Evolutionary conservation across 2,329 filamentous ascomycete species (phyloP), one percentile per base, ranked within the genome.

Genomic region (Rugonectria rugulosa): DNA sequence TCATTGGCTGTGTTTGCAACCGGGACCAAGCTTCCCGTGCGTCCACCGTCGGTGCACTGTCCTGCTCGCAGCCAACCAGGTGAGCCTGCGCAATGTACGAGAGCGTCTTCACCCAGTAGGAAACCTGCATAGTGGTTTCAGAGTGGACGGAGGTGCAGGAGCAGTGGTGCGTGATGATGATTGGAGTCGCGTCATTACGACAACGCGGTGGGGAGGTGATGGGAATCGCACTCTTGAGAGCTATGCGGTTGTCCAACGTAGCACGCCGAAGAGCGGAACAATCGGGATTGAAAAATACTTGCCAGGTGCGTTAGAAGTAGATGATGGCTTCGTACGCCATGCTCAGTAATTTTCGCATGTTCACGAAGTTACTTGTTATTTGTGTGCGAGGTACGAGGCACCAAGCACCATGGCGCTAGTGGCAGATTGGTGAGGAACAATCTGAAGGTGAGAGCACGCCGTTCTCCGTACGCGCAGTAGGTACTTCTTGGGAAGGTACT

Each of bases 101-200:
- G n/a, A 40, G 41, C 43, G 15, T 57, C 32, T 20, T 29, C 41
- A 37, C 36, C 47, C 54, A 61, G 56, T 63, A 43, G 56, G 56
- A 56, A 62, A 55, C 57, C 59, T 58, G 49, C 53, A 64, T 66
- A 44, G 55, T 52, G 50, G 63, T 61, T 65, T 60, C 57, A 56
- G 54, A 38, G 54, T 47, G 58, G 55, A 55, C 37, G 9, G 54
- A 49, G 53, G 20, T 63, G 64, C 42, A 26, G 37, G 53, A 34
- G 51, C 37, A 43, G 55, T 63, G 56, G 57, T 57, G 64, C 49
- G 46, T 51, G 50, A 48, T 56, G 57, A 53, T 57, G 56, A 53
- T 41, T 32, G 38, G 48, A 44, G 54, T 67, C 54, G 53, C 53
- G 61, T 64, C 62, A 66, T 68, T 54, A 47, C 34, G 23, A 37